Conservation (phyloP, 1,284 basidiomycete genomes). For the Sporisorium exsertum region DNA sequence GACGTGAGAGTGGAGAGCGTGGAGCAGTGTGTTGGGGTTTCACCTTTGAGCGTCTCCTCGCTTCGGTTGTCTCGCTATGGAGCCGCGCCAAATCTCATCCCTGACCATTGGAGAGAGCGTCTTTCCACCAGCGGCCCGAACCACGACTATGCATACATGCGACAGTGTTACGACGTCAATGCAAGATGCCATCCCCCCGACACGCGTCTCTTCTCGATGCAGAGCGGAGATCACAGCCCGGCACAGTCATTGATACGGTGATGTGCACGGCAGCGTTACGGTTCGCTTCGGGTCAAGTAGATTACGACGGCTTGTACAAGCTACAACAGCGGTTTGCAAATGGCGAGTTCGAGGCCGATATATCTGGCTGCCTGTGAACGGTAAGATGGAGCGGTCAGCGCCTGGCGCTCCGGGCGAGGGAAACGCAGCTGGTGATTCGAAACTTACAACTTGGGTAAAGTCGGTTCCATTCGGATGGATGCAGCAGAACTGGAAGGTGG, state of each 20-base stretch:
- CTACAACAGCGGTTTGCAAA: constrained; percentile 23
- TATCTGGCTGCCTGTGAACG: constrained; percentile 12
- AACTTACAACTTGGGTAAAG: constrained; percentile 16
- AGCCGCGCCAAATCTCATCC: no score
- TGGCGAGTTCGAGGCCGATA: constrained; percentile 36
- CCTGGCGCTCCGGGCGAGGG: neutral
- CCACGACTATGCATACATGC: neutral
- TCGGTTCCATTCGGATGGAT: constrained; percentile 9
- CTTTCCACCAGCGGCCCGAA: neutral
- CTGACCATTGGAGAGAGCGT: no score
- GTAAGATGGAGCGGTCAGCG: neutral
- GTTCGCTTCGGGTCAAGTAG: no score
- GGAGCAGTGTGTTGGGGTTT: neutral
- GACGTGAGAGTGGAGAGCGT: neutral
- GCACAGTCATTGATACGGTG: no score
- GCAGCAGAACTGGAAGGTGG: constrained; percentile 32
- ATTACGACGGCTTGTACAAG: neutral
- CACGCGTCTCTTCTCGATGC: neutral
- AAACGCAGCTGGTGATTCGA: neutral
- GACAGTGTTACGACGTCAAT: neutral
- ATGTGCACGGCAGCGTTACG: no score
- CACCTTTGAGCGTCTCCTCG: neutral
- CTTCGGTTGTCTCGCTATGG: neutral
- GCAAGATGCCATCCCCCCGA: no score
- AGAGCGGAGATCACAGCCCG: no score